These are phyloP conservation scores for Epithemia pelagica DNA, from an alignment of 108 stramenopile species.

Conservation along the genomic window DNA sequence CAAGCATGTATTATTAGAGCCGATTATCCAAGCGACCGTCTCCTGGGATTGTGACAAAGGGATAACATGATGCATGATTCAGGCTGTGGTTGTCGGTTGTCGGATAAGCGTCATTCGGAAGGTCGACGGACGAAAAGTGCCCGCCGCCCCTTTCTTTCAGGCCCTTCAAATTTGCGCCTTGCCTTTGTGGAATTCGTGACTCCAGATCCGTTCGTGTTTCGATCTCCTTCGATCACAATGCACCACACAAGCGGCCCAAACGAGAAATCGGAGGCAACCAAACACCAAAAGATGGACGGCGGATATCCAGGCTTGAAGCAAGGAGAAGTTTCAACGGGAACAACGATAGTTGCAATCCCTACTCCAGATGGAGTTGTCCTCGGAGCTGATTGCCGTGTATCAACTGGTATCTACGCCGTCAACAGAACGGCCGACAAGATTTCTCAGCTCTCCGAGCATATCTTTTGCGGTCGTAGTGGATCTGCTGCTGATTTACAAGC, in stretches of 20 bases:
- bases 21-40: too few species aligned
- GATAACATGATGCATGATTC: too few species aligned
- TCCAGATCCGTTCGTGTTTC: not conserved
- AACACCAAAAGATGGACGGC: too few species aligned
- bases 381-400: slow-evolving; percentile 95
- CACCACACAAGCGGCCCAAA: not conserved
- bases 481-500: slow-evolving; percentile 97
- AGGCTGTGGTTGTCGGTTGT: too few species aligned
- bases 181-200: slow-evolving; percentile 1
- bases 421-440: slow-evolving; percentile 95
- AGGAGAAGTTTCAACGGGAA: slow-evolving; percentile 82
- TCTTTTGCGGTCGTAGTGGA: slow-evolving; percentile 93
- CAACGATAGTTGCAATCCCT: slow-evolving; percentile 93
- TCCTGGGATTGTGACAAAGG: too few species aligned
- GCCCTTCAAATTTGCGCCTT: too few species aligned
- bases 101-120: too few species aligned
- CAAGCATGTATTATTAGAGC: too few species aligned
- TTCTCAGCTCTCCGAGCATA: slow-evolving; percentile 84
- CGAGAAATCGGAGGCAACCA: too few species aligned
- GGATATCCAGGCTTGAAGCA: slow-evolving; percentile 3
- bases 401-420: slow-evolving; percentile 95
- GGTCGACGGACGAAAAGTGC: too few species aligned
- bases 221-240: not conserved
- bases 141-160: too few species aligned
- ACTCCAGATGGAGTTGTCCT: slow-evolving; percentile 93